Percentiles rank a stretch among this genome's conserved stretches.
Evolutionary conservation across 169 alveolate genomes (phyloP).

Genomic region (Babesia bovis): DNA sequence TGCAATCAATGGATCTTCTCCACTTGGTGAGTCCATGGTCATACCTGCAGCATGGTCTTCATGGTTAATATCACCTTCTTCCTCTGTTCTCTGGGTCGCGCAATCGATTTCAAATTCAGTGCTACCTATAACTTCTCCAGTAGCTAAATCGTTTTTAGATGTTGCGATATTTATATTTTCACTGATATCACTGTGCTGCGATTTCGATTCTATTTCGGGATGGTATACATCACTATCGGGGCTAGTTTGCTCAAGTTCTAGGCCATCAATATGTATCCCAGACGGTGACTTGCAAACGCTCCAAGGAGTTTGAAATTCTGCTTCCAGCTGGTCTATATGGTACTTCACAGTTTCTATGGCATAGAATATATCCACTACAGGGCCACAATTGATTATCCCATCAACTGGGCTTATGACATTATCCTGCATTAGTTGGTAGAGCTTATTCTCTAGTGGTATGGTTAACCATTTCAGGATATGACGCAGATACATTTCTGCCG

Average conservation of each 20-base stretch:
- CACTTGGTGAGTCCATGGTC: background rate
- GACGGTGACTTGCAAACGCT: background rate
- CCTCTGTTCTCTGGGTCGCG: background rate
- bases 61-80: background rate
- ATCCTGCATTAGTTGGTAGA: slow-evolving; percentile 11
- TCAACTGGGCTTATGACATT: background rate
- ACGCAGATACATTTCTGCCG: slow-evolving; percentile 1
- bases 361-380: slow-evolving; percentile 2
- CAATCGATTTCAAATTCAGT: background rate
- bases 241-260: background rate
- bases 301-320: slow-evolving; percentile 12
- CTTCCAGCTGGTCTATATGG: background rate
- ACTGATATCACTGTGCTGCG: background rate
- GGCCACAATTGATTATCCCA: background rate
- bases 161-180: background rate
- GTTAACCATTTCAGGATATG: background rate
- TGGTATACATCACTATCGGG: background rate
- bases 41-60: background rate
- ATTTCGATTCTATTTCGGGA: background rate
- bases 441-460: slow-evolving; percentile 28
- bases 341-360: background rate
- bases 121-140: background rate
- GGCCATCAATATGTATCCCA: slow-evolving; percentile 2
- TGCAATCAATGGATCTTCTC: background rate
- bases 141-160: background rate